Evolutionary conservation across 345 rosid species (phyloP).

Genomic region (Eucalyptus leucophloia): DNA sequence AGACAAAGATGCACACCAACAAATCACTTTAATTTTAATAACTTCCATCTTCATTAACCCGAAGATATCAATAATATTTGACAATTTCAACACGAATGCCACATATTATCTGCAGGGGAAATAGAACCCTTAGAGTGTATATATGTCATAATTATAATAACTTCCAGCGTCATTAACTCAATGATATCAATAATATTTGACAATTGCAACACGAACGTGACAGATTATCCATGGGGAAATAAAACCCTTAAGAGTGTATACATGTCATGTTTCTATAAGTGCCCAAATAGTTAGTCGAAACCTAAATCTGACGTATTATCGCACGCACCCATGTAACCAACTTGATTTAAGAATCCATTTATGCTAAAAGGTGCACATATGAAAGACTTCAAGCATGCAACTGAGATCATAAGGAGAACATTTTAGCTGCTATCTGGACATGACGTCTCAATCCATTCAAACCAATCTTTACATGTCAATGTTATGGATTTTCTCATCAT

Average conservation of each 20-base stretch:
- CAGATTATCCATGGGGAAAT: background rate
- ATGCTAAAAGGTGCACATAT: background rate
- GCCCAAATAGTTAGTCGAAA: background rate
- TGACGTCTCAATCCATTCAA: background rate
- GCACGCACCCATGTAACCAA: background rate
- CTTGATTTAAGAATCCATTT: background rate
- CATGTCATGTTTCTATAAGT: background rate
- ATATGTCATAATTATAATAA: background rate
- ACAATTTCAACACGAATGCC: too few relatives aligned
- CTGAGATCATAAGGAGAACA: background rate
- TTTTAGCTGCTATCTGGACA: too few relatives aligned
- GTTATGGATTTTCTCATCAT: too few relatives aligned
- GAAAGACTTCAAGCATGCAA: background rate
- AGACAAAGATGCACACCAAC: background rate
- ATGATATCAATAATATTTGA: too few relatives aligned
- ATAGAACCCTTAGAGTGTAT: background rate
- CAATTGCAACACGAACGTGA: background rate
- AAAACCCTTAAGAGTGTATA: background rate
- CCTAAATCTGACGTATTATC: too few relatives aligned
- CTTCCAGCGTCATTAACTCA: background rate
- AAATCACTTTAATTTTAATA: background rate
- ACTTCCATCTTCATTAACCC: background rate
- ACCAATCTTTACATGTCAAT: background rate
- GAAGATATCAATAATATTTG: too few relatives aligned
- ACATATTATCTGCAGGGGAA: background rate